A percentile compares a stretch with the other conserved stretches of the same genome.
Evolutionary conservation across 2,329 filamentous ascomycete species (phyloP).

Genomic region (Cryphonectria japonica): DNA sequence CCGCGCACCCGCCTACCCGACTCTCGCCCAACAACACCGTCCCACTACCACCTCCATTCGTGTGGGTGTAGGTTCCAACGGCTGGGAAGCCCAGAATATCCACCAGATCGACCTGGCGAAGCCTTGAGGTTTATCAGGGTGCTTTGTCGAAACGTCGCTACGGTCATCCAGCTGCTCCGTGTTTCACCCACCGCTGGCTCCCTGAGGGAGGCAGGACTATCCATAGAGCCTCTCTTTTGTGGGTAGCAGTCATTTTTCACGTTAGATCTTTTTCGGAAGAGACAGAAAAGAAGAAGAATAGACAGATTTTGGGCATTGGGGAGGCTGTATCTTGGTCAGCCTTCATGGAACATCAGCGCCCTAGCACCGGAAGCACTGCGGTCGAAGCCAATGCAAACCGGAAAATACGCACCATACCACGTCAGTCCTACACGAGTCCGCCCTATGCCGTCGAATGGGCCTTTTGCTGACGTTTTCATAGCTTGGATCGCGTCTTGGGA

Average conservation of each 20-base stretch:
- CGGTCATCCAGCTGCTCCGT: constrained; percentile 17
- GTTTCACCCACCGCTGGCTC: constrained; percentile 25
- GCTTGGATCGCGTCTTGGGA: constrained; percentile 57
- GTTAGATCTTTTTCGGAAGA: neutral
- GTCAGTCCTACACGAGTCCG: constrained; percentile 31
- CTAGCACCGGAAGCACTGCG: constrained; percentile 27
- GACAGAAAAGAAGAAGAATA: neutral
- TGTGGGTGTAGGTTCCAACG: neutral
- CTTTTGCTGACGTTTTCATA: constrained; percentile 34
- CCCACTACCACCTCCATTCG: neutral
- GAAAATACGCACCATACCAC: constrained; percentile 39
- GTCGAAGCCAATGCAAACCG: constrained; percentile 30
- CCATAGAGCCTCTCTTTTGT: constrained; percentile 5
- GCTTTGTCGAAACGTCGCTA: constrained; percentile 13
- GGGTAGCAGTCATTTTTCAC: constrained; percentile 3
- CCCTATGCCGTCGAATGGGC: neutral
- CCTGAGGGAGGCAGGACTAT: neutral
- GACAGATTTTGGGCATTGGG: neutral
- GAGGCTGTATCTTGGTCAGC: neutral
- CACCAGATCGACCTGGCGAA: neutral
- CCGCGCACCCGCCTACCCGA: neutral
- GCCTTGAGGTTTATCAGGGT: neutral
- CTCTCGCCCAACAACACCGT: neutral
- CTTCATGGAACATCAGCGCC: constrained; percentile 25
- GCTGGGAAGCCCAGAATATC: neutral